Conservation (phyloP, 495 filamentous ascomycete species). For the Penicilliopsis zonata region DNA sequence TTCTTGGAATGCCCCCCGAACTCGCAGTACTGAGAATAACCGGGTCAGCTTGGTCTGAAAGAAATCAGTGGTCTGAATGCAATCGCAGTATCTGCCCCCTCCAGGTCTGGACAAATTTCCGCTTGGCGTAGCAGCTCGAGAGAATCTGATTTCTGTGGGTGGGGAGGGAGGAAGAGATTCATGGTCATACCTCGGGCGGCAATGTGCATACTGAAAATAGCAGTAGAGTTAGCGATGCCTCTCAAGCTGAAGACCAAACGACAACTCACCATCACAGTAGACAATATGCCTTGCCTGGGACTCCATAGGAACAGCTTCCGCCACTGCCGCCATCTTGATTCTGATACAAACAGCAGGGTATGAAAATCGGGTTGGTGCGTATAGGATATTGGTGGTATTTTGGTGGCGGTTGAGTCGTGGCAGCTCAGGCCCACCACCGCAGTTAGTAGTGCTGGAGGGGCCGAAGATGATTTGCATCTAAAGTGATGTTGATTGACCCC, state of each 20-base stretch:
- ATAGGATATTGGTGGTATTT: neutral
- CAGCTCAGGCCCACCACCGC: too few species aligned
- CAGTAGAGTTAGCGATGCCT: slow-evolving; percentile 8
- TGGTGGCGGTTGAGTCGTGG: too few species aligned
- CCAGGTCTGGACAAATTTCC: too few species aligned
- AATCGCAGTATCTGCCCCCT: too few species aligned
- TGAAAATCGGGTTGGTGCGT: too few species aligned
- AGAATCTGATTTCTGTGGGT: neutral
- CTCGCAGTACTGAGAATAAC: slow-evolving; percentile 75
- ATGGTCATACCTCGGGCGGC: slow-evolving; percentile 71
- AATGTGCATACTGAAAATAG: slow-evolving; percentile 65
- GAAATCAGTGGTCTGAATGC: too few species aligned
- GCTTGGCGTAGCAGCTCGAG: slow-evolving; percentile 15
- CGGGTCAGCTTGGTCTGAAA: too few species aligned
- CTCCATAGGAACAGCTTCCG: slow-evolving; percentile 28
- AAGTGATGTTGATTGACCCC: too few species aligned
- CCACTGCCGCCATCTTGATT: slow-evolving; percentile 27
- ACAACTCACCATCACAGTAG: slow-evolving; percentile 67
- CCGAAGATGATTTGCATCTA: too few species aligned
- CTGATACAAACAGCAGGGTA: too few species aligned
- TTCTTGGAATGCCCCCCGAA: slow-evolving; percentile 97
- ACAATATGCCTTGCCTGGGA: slow-evolving; percentile 53
- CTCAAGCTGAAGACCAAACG: slow-evolving; percentile 3
- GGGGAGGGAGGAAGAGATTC: neutral
- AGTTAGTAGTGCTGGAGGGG: too few species aligned